Percentiles rank a stretch among this genome's conserved stretches.
These are phyloP conservation scores for Dipteronia sinensis DNA, from an alignment of 345 rosid genomes.

Conservation along the genomic window DNA sequence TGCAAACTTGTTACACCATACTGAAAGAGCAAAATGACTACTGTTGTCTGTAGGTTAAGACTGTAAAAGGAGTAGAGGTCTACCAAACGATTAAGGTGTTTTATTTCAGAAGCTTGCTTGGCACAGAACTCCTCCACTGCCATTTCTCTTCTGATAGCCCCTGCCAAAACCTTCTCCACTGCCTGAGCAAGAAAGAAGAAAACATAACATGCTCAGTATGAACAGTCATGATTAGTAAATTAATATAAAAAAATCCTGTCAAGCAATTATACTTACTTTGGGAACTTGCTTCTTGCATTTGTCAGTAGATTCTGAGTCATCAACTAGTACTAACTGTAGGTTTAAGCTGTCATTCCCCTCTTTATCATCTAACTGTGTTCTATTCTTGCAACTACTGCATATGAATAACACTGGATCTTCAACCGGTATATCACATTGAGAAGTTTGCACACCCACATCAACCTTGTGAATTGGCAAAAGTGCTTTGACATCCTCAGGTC, in stretches of 20 bases:
- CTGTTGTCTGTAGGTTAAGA: background rate
- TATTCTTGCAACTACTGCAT: slow-evolving; percentile 68
- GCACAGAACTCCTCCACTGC: slow-evolving; percentile 91
- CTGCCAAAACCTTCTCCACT: slow-evolving; percentile 93
- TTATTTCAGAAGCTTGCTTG: slow-evolving; percentile 86
- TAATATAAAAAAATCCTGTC: background rate
- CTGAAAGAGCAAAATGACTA: slow-evolving; percentile 14
- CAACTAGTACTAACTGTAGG: slow-evolving; percentile 66
- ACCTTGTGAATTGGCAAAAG: slow-evolving; percentile 50
- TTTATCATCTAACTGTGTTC: slow-evolving; percentile 42
- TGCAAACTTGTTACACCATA: slow-evolving; percentile 20
- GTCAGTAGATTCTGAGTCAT: slow-evolving; percentile 56
- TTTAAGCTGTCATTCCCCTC: slow-evolving; percentile 50
- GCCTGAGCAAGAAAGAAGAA: slow-evolving; percentile 55
- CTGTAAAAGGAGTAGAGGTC: slow-evolving; percentile 26
- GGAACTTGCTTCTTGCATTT: slow-evolving; percentile 75
- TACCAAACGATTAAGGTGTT: slow-evolving; percentile 94
- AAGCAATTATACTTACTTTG: slow-evolving; percentile 52
- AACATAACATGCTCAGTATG: background rate
- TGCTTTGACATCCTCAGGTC: slow-evolving; percentile 53
- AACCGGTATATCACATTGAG: slow-evolving; percentile 42
- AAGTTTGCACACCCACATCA: slow-evolving; percentile 87
- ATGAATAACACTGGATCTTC: slow-evolving; percentile 41
- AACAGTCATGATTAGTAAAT: slow-evolving; percentile 7
- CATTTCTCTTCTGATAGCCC: slow-evolving; percentile 98